Base-by-base conservation (phyloP, 2,329 filamentous ascomycete genomes). In the Penicillium paneum region DNA sequence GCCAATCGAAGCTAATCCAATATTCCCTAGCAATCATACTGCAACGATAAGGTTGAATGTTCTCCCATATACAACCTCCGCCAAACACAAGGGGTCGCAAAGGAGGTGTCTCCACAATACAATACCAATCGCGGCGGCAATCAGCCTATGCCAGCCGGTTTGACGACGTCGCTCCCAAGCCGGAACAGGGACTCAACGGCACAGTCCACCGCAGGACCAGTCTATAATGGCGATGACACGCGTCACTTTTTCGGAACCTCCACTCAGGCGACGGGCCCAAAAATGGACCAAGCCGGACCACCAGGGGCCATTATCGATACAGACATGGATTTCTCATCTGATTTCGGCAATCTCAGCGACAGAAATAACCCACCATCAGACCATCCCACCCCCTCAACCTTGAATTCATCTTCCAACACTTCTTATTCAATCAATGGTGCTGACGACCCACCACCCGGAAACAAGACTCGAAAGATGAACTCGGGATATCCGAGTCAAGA, bases 371-470 rank as follows among this genome's bases (percentile, higher is more conserved):
- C 67, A 38, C 60, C 59, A 7, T 72, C 71, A 3, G 70, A 71
- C 34, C 68, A 74, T 34, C 66, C 70, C 11, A 72, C 70, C 5
- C 70, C 72, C 12, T 68, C 67, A 7, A 73, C 71, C 3, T 50
- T 72, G 43, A 71, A 71, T 21, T 68, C 71, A n/a, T 73, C 69
- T 6, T 72, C 72, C 19, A 73, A 72, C 41, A 68, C 64, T 3
- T 72, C 72, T 13, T 68, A 68, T 48, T 68, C 69, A 0, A 67
- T 70, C 12, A 61, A 61, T 3, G 66, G 61, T n/a, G 29, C 54
- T 1, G 69, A 73, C 35, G 61, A 68, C 8, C 57, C 63, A 17
- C 67, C 68, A 3, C 64, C 64, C 29, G 56, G 56, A 19, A 62
- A 63, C 42, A 59, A 65, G 41, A 56, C 63, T 39, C 59, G 65